A percentile compares a stretch with the other conserved stretches of the same genome.
Conservation (phyloP, 805 yeast species). For the Cyberlindnera euphorbiae region DNA sequence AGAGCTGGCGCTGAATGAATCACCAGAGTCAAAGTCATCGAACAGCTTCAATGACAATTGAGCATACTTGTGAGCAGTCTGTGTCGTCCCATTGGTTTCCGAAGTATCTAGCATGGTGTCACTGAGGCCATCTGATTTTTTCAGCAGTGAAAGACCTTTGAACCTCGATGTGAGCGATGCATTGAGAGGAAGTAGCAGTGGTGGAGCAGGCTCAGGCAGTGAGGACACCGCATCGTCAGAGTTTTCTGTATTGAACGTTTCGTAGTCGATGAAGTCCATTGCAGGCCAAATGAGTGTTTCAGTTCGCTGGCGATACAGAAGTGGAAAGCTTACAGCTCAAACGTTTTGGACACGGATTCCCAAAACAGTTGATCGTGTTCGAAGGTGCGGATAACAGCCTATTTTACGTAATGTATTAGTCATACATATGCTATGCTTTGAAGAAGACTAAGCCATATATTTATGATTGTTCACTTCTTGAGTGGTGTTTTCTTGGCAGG, state of each 20-base stretch:
- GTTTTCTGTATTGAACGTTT: constrained; percentile 12
- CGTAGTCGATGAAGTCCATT: constrained; percentile 28
- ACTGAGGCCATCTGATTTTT: constrained; percentile 15
- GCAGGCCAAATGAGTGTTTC: too few relatives aligned
- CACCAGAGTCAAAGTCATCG: constrained; percentile 12
- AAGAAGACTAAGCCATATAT: neutral
- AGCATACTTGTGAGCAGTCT: constrained; percentile 45
- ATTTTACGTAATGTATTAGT: too few relatives aligned
- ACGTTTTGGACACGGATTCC: too few relatives aligned
- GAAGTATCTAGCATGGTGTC: too few relatives aligned
- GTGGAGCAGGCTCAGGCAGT: constrained; percentile 36
- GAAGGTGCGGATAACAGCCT: too few relatives aligned
- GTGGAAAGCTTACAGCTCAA: too few relatives aligned
- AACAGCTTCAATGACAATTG: constrained; percentile 38
- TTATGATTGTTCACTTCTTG: neutral
- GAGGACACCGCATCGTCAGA: neutral
- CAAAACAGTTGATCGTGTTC: too few relatives aligned
- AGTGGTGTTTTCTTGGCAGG: neutral
- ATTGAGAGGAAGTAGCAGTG: constrained; percentile 34
- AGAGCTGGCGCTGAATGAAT: neutral
- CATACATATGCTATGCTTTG: too few relatives aligned
- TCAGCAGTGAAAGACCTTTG: constrained; percentile 32
- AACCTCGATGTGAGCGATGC: constrained; percentile 32
- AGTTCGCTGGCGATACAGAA: too few relatives aligned
- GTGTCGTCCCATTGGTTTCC: constrained; percentile 7